Evolutionary conservation across 345 rosid genomes (phyloP), one percentile per base, ranked within the genome.

Genomic region (Schrenkiella parvula): DNA sequence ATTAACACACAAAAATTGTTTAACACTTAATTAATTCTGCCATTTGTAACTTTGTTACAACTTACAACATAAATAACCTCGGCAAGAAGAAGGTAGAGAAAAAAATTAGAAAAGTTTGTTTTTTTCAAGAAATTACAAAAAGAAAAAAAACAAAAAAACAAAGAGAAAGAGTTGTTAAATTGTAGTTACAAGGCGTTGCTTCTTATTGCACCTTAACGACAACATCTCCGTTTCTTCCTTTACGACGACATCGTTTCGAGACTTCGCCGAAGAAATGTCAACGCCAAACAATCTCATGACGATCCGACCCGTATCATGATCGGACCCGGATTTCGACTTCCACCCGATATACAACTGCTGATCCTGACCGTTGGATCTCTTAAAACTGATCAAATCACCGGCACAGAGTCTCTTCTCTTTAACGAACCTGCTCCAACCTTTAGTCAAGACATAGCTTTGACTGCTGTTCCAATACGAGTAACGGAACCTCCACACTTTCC

Each of bases 381-480:
- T 92, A 69, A 93, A 93, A 58, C 87, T 47, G 23, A 93, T 92
- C 65, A 80, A 66, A 71, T 93, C 98, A 19, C 98, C 97, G 65
- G 96, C 91, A 61, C 83, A 82, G 25, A 93, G 70, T 51, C 66
- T 82, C 83, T 86, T 93, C 79, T 91, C 98, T 80, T 86, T 89
- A 2, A 93, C 98, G 39, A 87, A 93, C 6, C 92, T 81, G 85
- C 91, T 91, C 98, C 97, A 93, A 5, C 98, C 98, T 77, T 89
- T 89, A 1, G 98, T 93, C 67, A 93, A 80, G 52, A 91, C 98
- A 39, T 91, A 93, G 69, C 97, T 93, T 38, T 88, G 98, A 80
- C 97, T 91, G 52, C 96, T 93, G 50, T 88, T 93, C 98, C 98
- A 93, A 68, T 93, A 93, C 3, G 98, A 93, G 72, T 93, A 93